Evolutionary conservation across 352 stramenopile genomes (phyloP), one percentile per base, ranked within the genome.

Genomic region (Phytophthora palmivora): DNA sequence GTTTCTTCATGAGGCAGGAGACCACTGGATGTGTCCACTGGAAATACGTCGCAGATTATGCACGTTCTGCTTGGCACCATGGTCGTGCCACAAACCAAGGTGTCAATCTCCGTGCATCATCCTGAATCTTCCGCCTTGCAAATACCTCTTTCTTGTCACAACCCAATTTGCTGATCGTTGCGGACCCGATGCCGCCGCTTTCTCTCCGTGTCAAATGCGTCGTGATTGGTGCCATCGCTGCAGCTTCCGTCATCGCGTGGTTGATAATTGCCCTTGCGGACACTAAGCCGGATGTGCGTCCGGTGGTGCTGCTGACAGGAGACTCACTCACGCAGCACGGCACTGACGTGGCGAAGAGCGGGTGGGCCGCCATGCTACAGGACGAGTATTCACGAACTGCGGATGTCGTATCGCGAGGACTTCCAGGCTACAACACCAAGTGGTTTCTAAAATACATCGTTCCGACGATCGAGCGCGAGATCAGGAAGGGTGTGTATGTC

Each of bases 321-420:
- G 78, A 87, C 42, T 84, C 75, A 39, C 60, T 84, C 34, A 83
- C 70, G 0, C 28, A 85, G 38, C 61, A 61, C 15, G 74, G 58
- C 26, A 61, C 45, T 3, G 36, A 79, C 15, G 57, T 65, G 7
- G n/a, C 39, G 4, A 55, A 60, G 16, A 56, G 45, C 26, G 76
- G 78, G 0, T 88, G 70, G 63, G 53, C 67, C 26, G 42, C 59
- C 1, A 51, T 70, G 41, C 49, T 85, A 7, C 64, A 74, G 22
- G 36, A 59, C 10, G 16, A 70, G 30, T 86, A 82, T 46, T 61
- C 71, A 2, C 71, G 68, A 19, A 57, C 55, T 3, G 62, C 51
- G 2, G 74, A 89, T 46, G 56, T 89, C 2, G 16, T 83, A 4
- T 72, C 70, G 5, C 72, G 76, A 51, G 76, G 74, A 9, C 45